Evolutionary conservation across 495 filamentous ascomycete species (phyloP).

Genomic region (Mytilinidion resinicola): DNA sequence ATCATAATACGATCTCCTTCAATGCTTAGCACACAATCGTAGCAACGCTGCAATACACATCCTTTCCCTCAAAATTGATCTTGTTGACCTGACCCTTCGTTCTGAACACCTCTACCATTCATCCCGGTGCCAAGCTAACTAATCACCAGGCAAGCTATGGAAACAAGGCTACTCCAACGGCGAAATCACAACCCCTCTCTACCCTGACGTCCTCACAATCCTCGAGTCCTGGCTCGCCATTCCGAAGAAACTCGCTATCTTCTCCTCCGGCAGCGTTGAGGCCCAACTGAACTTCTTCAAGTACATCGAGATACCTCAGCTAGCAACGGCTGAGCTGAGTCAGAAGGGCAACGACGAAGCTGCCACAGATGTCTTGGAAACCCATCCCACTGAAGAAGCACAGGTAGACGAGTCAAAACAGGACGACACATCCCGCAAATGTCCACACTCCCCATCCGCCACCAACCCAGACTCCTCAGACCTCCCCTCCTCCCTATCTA

Average conservation of each 20-base stretch:
- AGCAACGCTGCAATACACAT: too few species aligned
- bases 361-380: too few species aligned
- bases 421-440: too few species aligned
- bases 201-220: constrained; percentile 55
- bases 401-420: too few species aligned
- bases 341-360: not conserved
- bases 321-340: constrained; percentile 16
- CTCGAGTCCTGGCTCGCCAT: constrained; percentile 47
- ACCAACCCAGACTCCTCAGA: too few species aligned
- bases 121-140: constrained; percentile 9
- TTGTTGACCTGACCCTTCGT: not conserved
- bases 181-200: constrained; percentile 58
- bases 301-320: constrained; percentile 47
- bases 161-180: constrained; percentile 55
- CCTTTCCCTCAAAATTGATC: not conserved
- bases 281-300: constrained; percentile 67
- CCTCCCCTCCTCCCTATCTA: too few species aligned
- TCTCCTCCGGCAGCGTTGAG: constrained; percentile 63
- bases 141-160: constrained; percentile 56
- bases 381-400: too few species aligned
- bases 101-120: not conserved
- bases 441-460: too few species aligned
- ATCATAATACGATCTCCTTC: too few species aligned
- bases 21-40: too few species aligned
- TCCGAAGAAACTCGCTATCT: constrained; percentile 54